Evolutionary conservation across 2,329 filamentous ascomycete genomes (phyloP).

Genomic region (Microsporum canis): DNA sequence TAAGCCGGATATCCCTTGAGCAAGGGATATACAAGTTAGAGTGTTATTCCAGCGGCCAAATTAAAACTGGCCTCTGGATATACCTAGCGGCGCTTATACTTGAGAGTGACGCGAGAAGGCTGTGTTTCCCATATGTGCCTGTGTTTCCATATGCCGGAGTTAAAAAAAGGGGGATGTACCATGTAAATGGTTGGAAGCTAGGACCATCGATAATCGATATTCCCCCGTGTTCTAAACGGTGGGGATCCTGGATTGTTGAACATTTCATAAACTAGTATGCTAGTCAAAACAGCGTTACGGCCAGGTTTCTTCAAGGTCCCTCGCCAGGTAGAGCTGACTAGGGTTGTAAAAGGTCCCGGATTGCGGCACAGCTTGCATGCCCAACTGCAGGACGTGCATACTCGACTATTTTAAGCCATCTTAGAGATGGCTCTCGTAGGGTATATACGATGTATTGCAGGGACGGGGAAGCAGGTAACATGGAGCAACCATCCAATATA

Average conservation of each 20-base stretch:
- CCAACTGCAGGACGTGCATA: background rate
- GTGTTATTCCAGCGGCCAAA: background rate
- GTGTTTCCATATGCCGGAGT: background rate
- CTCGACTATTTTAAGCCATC: background rate
- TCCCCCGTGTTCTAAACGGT: background rate
- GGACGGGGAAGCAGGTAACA: background rate
- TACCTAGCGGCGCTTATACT: background rate
- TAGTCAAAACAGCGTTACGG: background rate
- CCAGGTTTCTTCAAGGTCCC: background rate
- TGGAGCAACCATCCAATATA: background rate
- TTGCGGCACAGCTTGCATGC: background rate
- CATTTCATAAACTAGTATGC: background rate
- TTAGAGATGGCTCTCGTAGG: background rate
- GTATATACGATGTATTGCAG: background rate
- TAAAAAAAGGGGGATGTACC: background rate
- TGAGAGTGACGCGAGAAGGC: background rate
- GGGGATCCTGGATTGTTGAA: background rate
- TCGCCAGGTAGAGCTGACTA: background rate
- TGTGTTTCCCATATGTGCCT: background rate
- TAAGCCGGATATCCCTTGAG: background rate
- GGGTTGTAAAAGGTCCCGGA: background rate
- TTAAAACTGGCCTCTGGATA: background rate
- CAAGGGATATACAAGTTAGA: background rate
- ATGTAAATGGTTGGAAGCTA: background rate
- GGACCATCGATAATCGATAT: background rate